Evolutionary conservation across 257 asterid genomes (phyloP).

Genomic region (Apocynum venetum): DNA sequence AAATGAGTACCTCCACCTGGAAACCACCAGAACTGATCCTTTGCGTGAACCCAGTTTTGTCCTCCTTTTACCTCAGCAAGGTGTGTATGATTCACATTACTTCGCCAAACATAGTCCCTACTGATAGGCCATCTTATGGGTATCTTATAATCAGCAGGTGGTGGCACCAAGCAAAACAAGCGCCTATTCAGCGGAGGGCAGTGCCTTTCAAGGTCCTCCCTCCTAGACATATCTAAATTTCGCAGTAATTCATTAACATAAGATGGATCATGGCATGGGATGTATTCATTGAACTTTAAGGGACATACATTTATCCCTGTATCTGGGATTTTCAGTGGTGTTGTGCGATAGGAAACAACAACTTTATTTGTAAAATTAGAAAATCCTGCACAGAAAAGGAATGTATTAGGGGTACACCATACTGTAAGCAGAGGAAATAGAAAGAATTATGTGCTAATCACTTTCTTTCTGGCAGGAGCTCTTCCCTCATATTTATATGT

Average conservation of each 20-base stretch:
- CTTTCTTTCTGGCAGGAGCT: not conserved
- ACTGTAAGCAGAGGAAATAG: not conserved
- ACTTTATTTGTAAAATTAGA: constrained; percentile 53
- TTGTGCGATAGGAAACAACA: constrained; percentile 49
- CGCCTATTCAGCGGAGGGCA: constrained; percentile 69
- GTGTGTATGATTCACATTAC: constrained; percentile 84
- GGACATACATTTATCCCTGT: constrained; percentile 79
- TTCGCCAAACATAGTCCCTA: constrained; percentile 88
- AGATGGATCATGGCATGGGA: constrained; percentile 79
- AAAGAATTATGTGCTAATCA: not conserved
- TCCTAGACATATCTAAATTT: constrained; percentile 57
- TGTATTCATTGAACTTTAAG: constrained; percentile 61
- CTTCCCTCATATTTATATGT: not conserved
- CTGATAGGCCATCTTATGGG: constrained; percentile 91
- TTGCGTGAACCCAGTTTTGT: constrained; percentile 91
- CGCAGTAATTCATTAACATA: constrained; percentile 67
- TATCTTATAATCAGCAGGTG: constrained; percentile 83
- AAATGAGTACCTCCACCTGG: constrained; percentile 99
- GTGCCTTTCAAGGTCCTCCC: constrained; percentile 89
- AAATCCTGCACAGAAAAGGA: constrained; percentile 36
- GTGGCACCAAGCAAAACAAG: constrained; percentile 83
- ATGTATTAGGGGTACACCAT: constrained; percentile 3
- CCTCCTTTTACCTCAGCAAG: constrained; percentile 95
- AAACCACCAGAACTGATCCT: constrained; percentile 82
- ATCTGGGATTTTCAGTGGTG: constrained; percentile 55